Conservation (phyloP, 805 yeast species). For the Ogataea trehalophila region DNA sequence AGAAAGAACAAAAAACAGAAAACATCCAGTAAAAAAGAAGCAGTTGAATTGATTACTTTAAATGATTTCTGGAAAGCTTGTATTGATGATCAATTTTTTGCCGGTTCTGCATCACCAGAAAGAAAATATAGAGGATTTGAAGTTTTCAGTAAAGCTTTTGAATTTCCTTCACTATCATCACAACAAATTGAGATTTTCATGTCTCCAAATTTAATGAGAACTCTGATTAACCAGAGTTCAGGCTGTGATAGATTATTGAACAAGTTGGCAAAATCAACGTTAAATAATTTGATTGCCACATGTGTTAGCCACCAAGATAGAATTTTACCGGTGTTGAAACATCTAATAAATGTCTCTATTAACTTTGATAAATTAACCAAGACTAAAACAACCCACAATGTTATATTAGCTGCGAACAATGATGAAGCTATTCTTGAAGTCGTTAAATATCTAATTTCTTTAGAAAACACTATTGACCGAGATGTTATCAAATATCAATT, state of each 20-base stretch:
- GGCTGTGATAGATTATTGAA: slow-evolving; percentile 61
- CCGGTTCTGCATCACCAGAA: slow-evolving; percentile 74
- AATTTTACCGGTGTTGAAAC: slow-evolving; percentile 21
- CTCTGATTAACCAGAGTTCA: slow-evolving; percentile 70
- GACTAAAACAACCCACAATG: slow-evolving; percentile 53
- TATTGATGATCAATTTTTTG: slow-evolving; percentile 76
- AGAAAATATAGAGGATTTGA: slow-evolving; percentile 85
- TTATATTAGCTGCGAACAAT: slow-evolving; percentile 27
- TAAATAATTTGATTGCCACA: slow-evolving; percentile 37
- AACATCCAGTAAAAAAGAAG: slow-evolving; percentile 11
- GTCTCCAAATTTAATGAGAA: slow-evolving; percentile 64
- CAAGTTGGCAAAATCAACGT: slow-evolving; percentile 55
- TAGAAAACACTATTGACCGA: slow-evolving; percentile 13
- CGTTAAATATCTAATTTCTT: slow-evolving; percentile 8
- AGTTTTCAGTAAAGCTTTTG: slow-evolving; percentile 50
- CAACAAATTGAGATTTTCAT: slow-evolving; percentile 31
- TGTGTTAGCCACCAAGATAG: slow-evolving; percentile 35
- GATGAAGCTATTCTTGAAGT: slow-evolving; percentile 8
- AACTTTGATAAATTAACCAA: slow-evolving; percentile 77
- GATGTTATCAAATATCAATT: slow-evolving; percentile 20
- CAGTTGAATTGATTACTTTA: slow-evolving; percentile 30
- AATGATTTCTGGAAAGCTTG: slow-evolving; percentile 75
- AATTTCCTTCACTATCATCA: slow-evolving; percentile 14
- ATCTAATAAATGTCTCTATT: slow-evolving; percentile 48
- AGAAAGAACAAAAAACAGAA: slow-evolving; percentile 34